Conservation (phyloP, 495 filamentous ascomycete species). For the Usnea hakonensis region DNA sequence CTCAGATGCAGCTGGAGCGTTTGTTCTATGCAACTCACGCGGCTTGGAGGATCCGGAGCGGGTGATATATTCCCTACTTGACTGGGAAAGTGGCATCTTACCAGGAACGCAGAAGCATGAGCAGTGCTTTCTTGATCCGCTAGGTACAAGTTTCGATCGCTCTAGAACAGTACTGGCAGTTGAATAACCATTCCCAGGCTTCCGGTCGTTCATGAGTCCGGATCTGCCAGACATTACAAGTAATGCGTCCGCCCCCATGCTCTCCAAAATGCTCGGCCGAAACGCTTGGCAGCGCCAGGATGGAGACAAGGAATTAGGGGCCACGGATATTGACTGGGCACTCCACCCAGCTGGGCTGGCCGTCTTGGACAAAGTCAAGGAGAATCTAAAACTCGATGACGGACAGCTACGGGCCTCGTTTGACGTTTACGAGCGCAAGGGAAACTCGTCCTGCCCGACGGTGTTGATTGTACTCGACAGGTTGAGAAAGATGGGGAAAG, state of each 20-base stretch:
- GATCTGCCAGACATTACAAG: no score
- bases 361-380: background rate
- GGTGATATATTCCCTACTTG: background rate
- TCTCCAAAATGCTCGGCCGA: no score
- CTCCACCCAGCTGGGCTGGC: conserved; percentile 8
- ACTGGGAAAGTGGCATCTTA: conserved; percentile 7
- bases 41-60: conserved; percentile 14
- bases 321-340: conserved; percentile 8
- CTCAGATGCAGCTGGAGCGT: conserved; percentile 50
- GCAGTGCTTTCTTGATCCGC: no score
- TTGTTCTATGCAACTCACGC: conserved; percentile 46
- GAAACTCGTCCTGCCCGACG: conserved; percentile 8
- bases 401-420: conserved; percentile 8
- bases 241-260: no score
- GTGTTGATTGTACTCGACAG: conserved; percentile 9
- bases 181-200: no score
- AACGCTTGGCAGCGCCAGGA: no score
- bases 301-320: no score
- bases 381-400: background rate
- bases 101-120: background rate
- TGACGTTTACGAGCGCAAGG: conserved; percentile 1
- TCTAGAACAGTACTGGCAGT: no score
- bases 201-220: no score
- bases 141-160: no score
- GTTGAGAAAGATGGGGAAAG: conserved; percentile 5